Percentiles rank a stretch among this genome's conserved stretches.
Conservation (phyloP, 345 rosid species). For the Gossypium arboreum region DNA sequence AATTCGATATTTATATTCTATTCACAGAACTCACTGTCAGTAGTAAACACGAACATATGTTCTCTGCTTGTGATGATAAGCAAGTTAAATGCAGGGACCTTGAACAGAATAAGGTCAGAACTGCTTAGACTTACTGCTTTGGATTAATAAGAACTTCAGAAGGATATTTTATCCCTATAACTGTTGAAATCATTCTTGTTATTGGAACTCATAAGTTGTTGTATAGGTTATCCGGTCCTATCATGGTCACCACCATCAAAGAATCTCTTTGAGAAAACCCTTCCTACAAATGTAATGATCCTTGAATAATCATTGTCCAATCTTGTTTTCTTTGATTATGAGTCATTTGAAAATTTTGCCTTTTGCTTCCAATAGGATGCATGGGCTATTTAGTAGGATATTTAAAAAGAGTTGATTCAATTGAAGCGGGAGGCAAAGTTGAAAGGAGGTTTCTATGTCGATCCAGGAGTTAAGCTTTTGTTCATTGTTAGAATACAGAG, state of each 20-base stretch:
- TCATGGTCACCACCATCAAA: slow-evolving; percentile 63
- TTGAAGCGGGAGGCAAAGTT: no score
- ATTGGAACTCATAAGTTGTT: slow-evolving; percentile 15
- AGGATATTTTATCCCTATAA: background rate
- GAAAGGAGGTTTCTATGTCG: no score
- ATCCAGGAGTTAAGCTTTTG: no score
- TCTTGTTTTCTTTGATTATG: no score
- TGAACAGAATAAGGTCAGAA: slow-evolving; percentile 88
- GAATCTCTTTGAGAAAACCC: no score
- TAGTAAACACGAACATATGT: slow-evolving; percentile 82
- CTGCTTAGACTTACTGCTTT: slow-evolving; percentile 1
- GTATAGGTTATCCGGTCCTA: slow-evolving; percentile 85
- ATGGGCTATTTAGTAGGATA: no score
- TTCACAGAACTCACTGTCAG: slow-evolving; percentile 91
- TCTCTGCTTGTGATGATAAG: slow-evolving; percentile 98
- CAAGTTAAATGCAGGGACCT: slow-evolving; percentile 99
- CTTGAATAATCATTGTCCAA: no score
- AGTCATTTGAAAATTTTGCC: no score
- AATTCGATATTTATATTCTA: background rate
- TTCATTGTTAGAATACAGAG: no score
- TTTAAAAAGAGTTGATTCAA: no score
- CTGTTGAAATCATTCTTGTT: background rate
- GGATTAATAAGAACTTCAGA: background rate
- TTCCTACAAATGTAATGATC: no score
- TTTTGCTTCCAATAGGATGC: no score